These are phyloP conservation scores for Monilinia laxa DNA, from an alignment of 2,329 filamentous ascomycete species.

Conservation along the genomic window DNA sequence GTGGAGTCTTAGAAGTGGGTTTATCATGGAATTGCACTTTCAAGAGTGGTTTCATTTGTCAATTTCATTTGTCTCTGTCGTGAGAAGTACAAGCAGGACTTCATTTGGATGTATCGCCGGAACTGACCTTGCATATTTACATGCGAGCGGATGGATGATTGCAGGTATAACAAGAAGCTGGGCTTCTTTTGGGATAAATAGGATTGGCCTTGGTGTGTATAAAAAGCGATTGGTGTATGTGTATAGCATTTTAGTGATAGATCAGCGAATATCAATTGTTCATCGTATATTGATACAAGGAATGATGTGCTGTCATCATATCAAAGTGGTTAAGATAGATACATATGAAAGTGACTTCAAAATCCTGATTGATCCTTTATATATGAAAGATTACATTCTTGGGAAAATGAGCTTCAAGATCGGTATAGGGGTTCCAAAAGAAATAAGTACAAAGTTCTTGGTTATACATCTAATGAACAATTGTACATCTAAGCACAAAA, in stretches of 20 bases:
- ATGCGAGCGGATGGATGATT: not conserved
- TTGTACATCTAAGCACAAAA: too few relatives aligned
- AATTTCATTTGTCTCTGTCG: not conserved
- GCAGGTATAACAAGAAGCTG: not conserved
- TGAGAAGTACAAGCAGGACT: not conserved
- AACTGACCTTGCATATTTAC: slow-evolving; percentile 3
- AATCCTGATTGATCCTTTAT: not conserved
- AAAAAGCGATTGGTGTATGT: not conserved
- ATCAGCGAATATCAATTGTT: not conserved
- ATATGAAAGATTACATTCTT: too few relatives aligned
- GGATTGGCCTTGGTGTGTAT: slow-evolving; percentile 4
- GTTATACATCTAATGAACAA: too few relatives aligned
- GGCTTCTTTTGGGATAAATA: slow-evolving; percentile 13
- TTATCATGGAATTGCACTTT: not conserved
- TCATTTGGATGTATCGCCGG: slow-evolving; percentile 4
- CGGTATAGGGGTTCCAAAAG: too few relatives aligned
- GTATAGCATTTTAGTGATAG: not conserved
- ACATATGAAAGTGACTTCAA: not conserved
- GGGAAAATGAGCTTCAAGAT: too few relatives aligned
- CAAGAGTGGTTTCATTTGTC: not conserved
- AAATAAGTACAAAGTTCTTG: too few relatives aligned
- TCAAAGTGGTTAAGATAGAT: not conserved
- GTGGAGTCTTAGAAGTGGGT: not conserved
- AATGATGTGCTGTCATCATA: not conserved
- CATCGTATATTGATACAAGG: not conserved